A percentile compares a stretch with the other conserved stretches of the same genome.
Conservation (phyloP, 176 grass and related monocot species). For the Cymbopogon citratus region DNA sequence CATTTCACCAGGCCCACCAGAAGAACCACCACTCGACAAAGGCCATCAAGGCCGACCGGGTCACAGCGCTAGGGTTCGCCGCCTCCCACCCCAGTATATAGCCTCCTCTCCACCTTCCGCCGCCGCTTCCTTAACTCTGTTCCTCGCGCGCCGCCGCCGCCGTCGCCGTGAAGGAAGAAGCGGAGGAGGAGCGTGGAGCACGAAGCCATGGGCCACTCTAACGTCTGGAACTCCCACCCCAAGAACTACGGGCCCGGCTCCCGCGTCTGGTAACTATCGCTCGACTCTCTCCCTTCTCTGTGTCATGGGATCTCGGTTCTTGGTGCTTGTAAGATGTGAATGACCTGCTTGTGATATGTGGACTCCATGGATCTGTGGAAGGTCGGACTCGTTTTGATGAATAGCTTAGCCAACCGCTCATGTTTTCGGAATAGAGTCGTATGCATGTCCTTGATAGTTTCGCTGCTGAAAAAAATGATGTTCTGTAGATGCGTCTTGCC, state of each 20-base stretch:
- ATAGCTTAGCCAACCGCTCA: no score
- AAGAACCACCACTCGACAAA: no score
- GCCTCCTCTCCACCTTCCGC: not conserved
- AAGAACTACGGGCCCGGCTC: constrained; percentile 72
- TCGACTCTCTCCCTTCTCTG: not conserved
- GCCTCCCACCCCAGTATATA: not conserved
- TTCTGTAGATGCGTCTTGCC: not conserved
- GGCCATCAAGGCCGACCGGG: not conserved
- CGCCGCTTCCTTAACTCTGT: not conserved
- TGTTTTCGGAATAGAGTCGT: not conserved
- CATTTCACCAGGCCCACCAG: accelerated
- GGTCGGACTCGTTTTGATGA: not conserved
- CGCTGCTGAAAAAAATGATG: not conserved
- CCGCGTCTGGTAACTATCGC: constrained; percentile 41
- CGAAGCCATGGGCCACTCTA: constrained; percentile 48
- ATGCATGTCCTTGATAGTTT: not conserved
- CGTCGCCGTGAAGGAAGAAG: not conserved
- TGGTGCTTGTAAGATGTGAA: not conserved
- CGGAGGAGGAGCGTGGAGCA: not conserved
- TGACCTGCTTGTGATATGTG: not conserved
- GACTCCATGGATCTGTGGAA: not conserved
- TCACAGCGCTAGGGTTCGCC: constrained; percentile 29
- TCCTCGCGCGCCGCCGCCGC: not conserved
- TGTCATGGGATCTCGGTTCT: not conserved
- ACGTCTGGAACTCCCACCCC: constrained; percentile 71